Conservation (phyloP, 495 filamentous ascomycete genomes). For the Acidiella bohemica region DNA sequence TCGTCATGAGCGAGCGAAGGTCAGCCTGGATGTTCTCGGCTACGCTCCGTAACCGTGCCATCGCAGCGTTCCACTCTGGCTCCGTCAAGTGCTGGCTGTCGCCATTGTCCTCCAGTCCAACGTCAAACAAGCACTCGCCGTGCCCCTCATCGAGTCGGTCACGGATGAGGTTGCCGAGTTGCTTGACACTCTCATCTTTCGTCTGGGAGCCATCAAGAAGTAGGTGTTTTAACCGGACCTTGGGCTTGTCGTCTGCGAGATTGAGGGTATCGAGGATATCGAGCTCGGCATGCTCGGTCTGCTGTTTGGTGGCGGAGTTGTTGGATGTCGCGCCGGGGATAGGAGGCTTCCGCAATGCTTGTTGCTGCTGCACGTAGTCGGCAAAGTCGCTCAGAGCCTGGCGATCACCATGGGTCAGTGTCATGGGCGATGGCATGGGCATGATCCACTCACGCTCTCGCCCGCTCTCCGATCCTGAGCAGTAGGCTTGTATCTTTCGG, state of each 20-base stretch:
- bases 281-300: constrained; percentile 76
- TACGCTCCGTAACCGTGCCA: constrained; percentile 51
- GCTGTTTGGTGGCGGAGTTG: constrained; percentile 25
- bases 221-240: constrained; percentile 58
- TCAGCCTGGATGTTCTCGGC: constrained; percentile 56
- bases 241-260: constrained; percentile 61
- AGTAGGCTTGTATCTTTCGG: constrained; percentile 32
- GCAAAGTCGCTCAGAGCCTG: constrained; percentile 93
- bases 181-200: constrained; percentile 44
- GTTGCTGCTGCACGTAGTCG: constrained; percentile 93
- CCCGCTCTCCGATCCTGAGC: constrained; percentile 71
- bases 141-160: constrained; percentile 69
- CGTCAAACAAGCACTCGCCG: constrained; percentile 81
- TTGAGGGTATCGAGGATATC: constrained; percentile 81
- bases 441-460: constrained; percentile 58
- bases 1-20: constrained; percentile 67
- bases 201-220: constrained; percentile 52
- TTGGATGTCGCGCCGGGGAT: constrained; percentile 12
- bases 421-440: neutral
- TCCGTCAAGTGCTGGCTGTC: constrained; percentile 76
- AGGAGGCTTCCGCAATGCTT: constrained; percentile 44
- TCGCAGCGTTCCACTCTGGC: constrained; percentile 65
- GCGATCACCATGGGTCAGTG: neutral
- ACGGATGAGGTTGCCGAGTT: constrained; percentile 48
- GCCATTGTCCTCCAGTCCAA: constrained; percentile 83